Evolutionary conservation across 192 early-diverging fungal genomes (phyloP).

Genomic region (Chytriomyces hyalinus): DNA sequence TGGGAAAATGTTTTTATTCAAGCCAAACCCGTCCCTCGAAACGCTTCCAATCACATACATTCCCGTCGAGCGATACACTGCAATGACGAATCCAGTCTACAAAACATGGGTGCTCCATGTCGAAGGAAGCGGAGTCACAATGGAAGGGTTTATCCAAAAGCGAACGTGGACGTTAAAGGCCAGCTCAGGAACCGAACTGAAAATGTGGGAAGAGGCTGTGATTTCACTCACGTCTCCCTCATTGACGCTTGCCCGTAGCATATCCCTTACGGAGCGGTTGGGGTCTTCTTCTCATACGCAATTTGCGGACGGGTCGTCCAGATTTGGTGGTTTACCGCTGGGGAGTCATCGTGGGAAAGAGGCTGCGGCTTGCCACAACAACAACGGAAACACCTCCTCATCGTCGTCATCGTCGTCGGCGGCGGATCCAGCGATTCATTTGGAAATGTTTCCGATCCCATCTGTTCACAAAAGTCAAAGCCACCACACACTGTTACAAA

Average conservation of each 20-base stretch:
- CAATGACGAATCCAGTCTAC: neutral
- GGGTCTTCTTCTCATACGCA: neutral
- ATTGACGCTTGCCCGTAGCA: neutral
- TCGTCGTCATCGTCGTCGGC: neutral
- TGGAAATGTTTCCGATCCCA: neutral
- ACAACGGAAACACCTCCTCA: neutral
- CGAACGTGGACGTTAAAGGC: conserved; percentile 14
- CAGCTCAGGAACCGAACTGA: neutral
- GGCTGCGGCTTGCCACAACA: too few relatives aligned
- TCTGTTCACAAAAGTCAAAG: neutral
- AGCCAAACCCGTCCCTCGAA: neutral
- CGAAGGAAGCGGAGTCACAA: neutral
- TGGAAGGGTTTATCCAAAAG: neutral
- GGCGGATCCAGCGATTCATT: neutral
- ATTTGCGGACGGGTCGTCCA: neutral
- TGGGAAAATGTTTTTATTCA: conserved; percentile 19
- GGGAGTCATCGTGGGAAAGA: too few relatives aligned
- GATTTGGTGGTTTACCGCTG: too few relatives aligned
- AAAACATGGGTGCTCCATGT: neutral
- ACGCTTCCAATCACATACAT: conserved; percentile 26
- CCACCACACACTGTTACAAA: neutral
- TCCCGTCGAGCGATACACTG: neutral
- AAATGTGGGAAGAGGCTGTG: neutral
- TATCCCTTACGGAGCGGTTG: neutral
- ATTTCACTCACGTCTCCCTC: neutral